These are phyloP conservation scores for Cytospora piceicola DNA, from an alignment of 2,329 filamentous ascomycete species.

Conservation along the genomic window DNA sequence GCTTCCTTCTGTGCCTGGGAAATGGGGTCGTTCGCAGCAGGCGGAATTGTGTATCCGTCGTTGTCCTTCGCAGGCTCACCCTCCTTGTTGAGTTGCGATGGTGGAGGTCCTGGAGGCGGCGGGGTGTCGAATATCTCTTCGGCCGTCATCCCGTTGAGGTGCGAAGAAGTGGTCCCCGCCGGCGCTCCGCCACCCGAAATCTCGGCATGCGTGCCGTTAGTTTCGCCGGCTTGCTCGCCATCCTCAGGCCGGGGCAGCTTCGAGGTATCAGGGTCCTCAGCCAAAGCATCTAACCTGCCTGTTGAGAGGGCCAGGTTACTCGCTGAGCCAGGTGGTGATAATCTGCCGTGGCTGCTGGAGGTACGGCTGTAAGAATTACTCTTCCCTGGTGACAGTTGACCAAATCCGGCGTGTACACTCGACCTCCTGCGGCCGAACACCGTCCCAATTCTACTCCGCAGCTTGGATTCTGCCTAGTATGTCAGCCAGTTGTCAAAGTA, in stretches of 20 bases:
- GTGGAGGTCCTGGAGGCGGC: slow-evolving; percentile 56
- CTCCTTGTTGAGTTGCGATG: slow-evolving; percentile 46
- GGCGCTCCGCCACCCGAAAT: slow-evolving; percentile 14
- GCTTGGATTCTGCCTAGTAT: slow-evolving; percentile 53
- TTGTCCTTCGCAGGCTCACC: slow-evolving; percentile 62
- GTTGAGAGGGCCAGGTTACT: slow-evolving; percentile 61
- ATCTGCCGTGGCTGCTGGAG: slow-evolving; percentile 65
- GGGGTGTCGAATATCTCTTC: slow-evolving; percentile 56
- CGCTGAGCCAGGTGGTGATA: slow-evolving; percentile 63
- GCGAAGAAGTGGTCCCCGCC: slow-evolving; percentile 37
- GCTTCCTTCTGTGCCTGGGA: slow-evolving; percentile 74
- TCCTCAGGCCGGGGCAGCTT: slow-evolving; percentile 34
- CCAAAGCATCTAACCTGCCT: slow-evolving; percentile 58
- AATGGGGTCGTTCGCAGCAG: slow-evolving; percentile 65
- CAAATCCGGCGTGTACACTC: slow-evolving; percentile 67
- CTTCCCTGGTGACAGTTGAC: slow-evolving; percentile 59
- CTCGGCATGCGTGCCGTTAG: slow-evolving; percentile 35
- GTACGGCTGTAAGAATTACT: slow-evolving; percentile 63
- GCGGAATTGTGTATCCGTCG: slow-evolving; percentile 77
- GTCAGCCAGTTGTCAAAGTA: slow-evolving; percentile 34
- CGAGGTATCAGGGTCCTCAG: slow-evolving; percentile 56
- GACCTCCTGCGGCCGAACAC: slow-evolving; percentile 69
- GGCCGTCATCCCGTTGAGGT: slow-evolving; percentile 53
- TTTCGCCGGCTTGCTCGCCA: slow-evolving; percentile 15
- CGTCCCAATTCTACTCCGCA: slow-evolving; percentile 69